Percentiles rank a stretch among this genome's conserved stretches.
Evolutionary conservation across 257 asterid species (phyloP).

Genomic region (Solanum chiquidenum): DNA sequence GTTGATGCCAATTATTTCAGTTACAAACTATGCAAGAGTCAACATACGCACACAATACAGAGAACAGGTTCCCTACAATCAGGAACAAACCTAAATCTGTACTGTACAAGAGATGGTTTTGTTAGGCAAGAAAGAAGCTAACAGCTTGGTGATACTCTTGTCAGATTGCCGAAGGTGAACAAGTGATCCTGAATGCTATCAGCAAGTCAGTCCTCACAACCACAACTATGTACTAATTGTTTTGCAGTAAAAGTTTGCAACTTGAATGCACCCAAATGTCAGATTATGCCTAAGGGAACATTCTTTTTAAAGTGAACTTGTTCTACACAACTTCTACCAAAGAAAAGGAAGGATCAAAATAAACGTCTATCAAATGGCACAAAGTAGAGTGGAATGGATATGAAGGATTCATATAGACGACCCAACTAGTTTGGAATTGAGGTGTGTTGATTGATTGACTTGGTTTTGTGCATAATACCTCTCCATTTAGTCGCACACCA

Average conservation of each 20-base stretch:
- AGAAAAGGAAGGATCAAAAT: neutral
- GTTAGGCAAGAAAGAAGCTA: neutral
- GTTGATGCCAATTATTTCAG: neutral
- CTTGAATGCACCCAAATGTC: neutral
- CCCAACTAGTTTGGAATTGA: neutral
- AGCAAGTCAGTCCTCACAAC: neutral
- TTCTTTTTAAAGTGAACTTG: neutral
- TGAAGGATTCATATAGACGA: neutral
- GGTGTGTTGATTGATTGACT: neutral
- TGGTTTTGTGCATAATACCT: neutral
- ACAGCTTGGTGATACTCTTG: neutral
- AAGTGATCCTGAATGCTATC: neutral
- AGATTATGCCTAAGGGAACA: neutral
- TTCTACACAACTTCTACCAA: neutral
- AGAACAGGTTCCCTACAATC: neutral
- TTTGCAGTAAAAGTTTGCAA: neutral
- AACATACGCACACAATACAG: neutral
- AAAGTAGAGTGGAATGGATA: neutral
- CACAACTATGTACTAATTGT: neutral
- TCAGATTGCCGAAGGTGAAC: neutral
- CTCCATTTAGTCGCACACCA: neutral
- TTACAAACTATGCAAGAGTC: neutral
- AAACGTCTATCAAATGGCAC: neutral
- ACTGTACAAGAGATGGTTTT: neutral
- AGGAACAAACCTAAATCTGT: neutral